Evolutionary conservation across 2,329 filamentous ascomycete species (phyloP), one percentile per base, ranked within the genome.

Genomic region (Aspergillaceae sp.): DNA sequence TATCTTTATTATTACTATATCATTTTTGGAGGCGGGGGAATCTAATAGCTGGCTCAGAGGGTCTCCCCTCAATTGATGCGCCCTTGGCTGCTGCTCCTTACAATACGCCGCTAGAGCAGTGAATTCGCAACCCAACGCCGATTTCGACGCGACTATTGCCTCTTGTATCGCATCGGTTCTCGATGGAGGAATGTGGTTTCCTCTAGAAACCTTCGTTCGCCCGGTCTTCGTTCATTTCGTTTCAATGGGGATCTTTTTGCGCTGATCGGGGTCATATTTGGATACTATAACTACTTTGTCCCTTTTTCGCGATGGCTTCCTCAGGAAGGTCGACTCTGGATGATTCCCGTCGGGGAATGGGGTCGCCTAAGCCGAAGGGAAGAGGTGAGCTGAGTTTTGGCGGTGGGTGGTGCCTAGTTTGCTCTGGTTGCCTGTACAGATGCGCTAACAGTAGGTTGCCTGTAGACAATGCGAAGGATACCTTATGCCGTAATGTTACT

Each of bases 401-500:
- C 42, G 4, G 5, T 11, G 11, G 36, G 3, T 38, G 26, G 4
- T 38, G 36, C 26, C 26, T 5, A 9, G 7, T 10, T 11, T 4
- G 27, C 27, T n/a, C 48, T 43, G 43, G 47, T 6, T 28, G 26
- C 9, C 36, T 33, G 43, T 35, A 45, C 44, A 27, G 19, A n/a
- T 45, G 48, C 38, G 43, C 50, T 52, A 40, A 53, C 46, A 45
- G 29, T 41, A 27, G 48, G 19, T 33, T 42, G 38, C 41, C 34
- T 47, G 32, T 53, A 85, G 84, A 87, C 70, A 86, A 86, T 66
- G 74, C 80, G 44, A 94, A 91, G 70, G 89, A 94, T 64, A 94
- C 87, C 5, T 78, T 91, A 47, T 96, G 89, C 71, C 84, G 89
- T 62, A 95, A 96, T 69, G 84, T 96, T 51, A 79, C 89, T 51